Conservation (phyloP, 768 basidiomycete genomes). For the Tylopilus felleus region DNA sequence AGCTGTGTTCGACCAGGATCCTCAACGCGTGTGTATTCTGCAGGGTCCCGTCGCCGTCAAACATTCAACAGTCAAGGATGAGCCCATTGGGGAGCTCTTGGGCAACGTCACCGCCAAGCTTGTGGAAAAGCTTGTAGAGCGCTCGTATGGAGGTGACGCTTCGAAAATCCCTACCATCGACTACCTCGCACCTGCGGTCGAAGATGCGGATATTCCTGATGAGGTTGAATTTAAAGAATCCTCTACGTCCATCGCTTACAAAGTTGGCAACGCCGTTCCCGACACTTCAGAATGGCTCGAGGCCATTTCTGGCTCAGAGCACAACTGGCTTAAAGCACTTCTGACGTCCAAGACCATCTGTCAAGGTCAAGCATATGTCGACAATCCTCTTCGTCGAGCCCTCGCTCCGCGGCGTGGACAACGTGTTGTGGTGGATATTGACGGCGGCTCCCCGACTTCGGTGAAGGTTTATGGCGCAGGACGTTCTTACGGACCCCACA, state of each 20-base stretch:
- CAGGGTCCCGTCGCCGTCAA: constrained; percentile 96
- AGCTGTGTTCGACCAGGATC: constrained; percentile 98
- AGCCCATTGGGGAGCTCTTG: constrained; percentile 89
- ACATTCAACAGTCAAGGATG: constrained; percentile 83
- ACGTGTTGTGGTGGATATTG: constrained; percentile 60
- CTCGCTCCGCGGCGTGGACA: constrained; percentile 81
- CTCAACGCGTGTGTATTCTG: constrained; percentile 95
- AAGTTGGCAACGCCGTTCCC: constrained; percentile 55
- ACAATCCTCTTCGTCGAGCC: constrained; percentile 85
- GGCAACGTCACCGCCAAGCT: constrained; percentile 82
- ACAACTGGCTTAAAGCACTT: constrained; percentile 86
- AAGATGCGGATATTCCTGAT: constrained; percentile 34
- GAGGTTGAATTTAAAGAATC: constrained; percentile 43
- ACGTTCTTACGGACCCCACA: constrained; percentile 75
- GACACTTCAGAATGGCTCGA: constrained; percentile 75
- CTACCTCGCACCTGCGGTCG: constrained; percentile 67
- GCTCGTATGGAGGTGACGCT: constrained; percentile 73
- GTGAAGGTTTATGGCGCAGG: constrained; percentile 73
- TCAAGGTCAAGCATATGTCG: constrained; percentile 80
- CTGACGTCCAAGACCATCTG: constrained; percentile 79
- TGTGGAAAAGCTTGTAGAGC: constrained; percentile 72
- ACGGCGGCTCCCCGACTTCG: constrained; percentile 48
- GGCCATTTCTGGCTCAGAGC: constrained; percentile 72
- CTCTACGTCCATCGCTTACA: constrained; percentile 45
- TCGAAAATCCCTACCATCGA: constrained; percentile 76